These are phyloP conservation scores for Hypoxylon sp. DNA, from an alignment of 2,329 filamentous ascomycete genomes.

Conservation along the genomic window DNA sequence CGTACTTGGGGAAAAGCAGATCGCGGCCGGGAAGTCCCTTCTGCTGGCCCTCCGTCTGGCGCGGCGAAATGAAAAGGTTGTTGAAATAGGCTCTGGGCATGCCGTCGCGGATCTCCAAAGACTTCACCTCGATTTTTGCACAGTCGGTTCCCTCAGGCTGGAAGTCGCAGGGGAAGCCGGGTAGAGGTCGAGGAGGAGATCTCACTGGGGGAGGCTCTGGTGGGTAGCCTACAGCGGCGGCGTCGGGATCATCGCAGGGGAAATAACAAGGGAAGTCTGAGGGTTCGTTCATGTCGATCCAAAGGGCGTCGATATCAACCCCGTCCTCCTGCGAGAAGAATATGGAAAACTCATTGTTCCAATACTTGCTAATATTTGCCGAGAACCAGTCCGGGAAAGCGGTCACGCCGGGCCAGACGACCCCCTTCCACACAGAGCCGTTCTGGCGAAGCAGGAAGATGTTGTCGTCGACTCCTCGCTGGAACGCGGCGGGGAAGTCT, in stretches of 20 bases:
- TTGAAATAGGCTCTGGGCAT: slow-evolving; percentile 47
- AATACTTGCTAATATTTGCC: slow-evolving; percentile 72
- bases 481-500: slow-evolving; percentile 58
- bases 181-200: slow-evolving; percentile 71
- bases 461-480: slow-evolving; percentile 57
- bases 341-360: slow-evolving; percentile 73
- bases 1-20: slow-evolving; percentile 73
- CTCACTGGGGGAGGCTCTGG: slow-evolving; percentile 73
- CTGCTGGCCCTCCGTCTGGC: slow-evolving; percentile 55
- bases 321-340: slow-evolving; percentile 75
- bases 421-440: slow-evolving; percentile 69
- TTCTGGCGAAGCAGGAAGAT: slow-evolving; percentile 65
- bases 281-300: slow-evolving; percentile 78
- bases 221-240: slow-evolving; percentile 60
- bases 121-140: slow-evolving; percentile 45
- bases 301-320: slow-evolving; percentile 81
- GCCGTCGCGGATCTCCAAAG: slow-evolving; percentile 46
- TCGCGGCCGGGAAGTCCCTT: slow-evolving; percentile 73
- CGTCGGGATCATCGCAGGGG: slow-evolving; percentile 65
- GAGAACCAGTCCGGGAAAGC: slow-evolving; percentile 84
- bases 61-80: slow-evolving; percentile 37
- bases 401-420: slow-evolving; percentile 82
- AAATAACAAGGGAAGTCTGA: slow-evolving; percentile 63
- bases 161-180: slow-evolving; percentile 76
- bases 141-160: slow-evolving; percentile 66